A percentile compares a stretch with the other conserved stretches of the same genome.
These are phyloP conservation scores for Naganishia antarctica DNA, from an alignment of 768 basidiomycete species.

Conservation along the genomic window DNA sequence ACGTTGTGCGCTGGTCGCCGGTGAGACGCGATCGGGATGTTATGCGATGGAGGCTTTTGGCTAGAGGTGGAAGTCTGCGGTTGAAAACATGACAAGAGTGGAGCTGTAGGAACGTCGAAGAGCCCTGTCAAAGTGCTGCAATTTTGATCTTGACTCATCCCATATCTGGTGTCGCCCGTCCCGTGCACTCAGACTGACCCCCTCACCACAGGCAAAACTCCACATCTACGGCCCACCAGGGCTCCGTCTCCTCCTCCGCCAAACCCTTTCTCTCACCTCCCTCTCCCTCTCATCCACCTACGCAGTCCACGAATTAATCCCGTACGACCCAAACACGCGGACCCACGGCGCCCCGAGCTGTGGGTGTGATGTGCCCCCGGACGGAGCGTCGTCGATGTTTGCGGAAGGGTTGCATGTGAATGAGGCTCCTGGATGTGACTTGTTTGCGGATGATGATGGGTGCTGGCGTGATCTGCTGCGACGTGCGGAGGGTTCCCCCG, in stretches of 20 bases:
- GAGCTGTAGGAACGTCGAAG: no score
- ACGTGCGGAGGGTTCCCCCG: constrained; percentile 17
- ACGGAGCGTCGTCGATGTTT: not conserved
- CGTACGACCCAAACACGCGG: not conserved
- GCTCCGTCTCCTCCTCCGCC: constrained; percentile 39
- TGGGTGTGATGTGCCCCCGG: not conserved
- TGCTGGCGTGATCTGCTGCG: constrained; percentile 40
- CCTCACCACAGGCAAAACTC: constrained; percentile 25
- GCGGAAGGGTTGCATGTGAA: constrained; percentile 38
- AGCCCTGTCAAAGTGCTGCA: no score
- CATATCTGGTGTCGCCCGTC: no score
- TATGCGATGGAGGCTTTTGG: no score
- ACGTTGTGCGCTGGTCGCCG: no score
- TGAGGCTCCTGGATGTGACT: constrained; percentile 44
- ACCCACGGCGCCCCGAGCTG: not conserved
- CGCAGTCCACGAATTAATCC: constrained; percentile 45
- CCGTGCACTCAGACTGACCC: not conserved
- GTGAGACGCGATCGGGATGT: no score
- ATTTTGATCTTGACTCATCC: no score
- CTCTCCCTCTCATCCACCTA: constrained; percentile 37
- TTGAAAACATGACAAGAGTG: no score
- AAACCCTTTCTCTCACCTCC: constrained; percentile 34
- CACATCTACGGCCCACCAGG: constrained; percentile 46
- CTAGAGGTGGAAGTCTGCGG: no score
- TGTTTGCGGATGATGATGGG: constrained; percentile 36